phyloP scores from a whole-genome alignment of 371 early-diverging fungal species.

The Actinomortierella ambigua region DNA sequence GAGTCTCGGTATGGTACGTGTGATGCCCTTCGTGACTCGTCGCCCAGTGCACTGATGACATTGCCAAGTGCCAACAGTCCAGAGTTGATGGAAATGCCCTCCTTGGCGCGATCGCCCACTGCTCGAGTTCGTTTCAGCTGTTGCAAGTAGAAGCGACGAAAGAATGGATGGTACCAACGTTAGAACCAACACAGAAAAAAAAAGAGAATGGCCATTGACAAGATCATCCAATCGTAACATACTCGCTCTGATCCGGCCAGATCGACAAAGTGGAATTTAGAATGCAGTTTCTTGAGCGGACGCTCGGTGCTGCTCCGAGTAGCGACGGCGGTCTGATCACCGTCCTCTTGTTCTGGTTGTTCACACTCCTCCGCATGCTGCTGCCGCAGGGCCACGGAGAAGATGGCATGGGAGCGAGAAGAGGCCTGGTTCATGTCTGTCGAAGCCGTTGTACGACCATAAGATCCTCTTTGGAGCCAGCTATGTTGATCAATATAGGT shows the following conservation, averaged over 20 bases:
- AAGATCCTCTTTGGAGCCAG: conserved; percentile 76
- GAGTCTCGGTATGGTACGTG: conserved; percentile 97
- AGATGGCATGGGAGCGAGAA: conserved; percentile 98
- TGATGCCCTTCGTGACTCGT: conserved; percentile 68
- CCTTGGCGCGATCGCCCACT: conserved; percentile 92
- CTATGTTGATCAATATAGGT: conserved; percentile 13
- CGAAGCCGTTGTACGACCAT: conserved; percentile 91
- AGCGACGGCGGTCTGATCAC: conserved; percentile 4
- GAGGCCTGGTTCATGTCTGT: conserved; percentile 98
- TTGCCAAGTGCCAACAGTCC: conserved; percentile 98
- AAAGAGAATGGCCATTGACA: background rate
- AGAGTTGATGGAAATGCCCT: conserved; percentile 97
- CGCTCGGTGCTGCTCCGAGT: conserved; percentile 11
- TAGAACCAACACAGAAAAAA: background rate
- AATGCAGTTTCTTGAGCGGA: conserved; percentile 49
- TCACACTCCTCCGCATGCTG: conserved; percentile 32
- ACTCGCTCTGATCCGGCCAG: conserved; percentile 92
- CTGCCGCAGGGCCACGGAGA: conserved; percentile 70
- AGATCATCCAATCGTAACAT: no score
- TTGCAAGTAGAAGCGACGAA: background rate
- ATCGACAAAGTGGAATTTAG: conserved; percentile 96
- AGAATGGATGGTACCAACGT: background rate
- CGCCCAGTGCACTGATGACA: conserved; percentile 97
- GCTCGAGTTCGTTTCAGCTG: conserved; percentile 93
- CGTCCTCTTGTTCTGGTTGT: conserved; percentile 12